phyloP scores from a whole-genome alignment of 257 asterid genomes.

The Henckelia pumila region DNA sequence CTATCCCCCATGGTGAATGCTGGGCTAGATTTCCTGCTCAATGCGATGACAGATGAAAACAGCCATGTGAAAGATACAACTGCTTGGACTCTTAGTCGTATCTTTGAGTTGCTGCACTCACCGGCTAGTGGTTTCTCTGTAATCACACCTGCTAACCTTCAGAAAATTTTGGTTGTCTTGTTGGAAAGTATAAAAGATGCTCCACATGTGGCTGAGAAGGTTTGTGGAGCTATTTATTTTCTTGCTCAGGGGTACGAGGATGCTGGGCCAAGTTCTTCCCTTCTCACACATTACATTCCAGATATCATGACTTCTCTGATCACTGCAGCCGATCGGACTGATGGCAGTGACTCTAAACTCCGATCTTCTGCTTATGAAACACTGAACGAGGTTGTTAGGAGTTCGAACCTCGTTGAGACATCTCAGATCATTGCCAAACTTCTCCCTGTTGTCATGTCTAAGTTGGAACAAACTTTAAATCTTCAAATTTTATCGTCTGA shows the following conservation, averaged over 20 bases:
- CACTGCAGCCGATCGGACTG: slow-evolving; percentile 66
- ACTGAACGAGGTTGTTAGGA: slow-evolving; percentile 70
- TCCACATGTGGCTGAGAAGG: slow-evolving; percentile 79
- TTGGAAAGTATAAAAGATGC: slow-evolving; percentile 64
- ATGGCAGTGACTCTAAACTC: slow-evolving; percentile 65
- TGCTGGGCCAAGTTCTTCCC: slow-evolving; percentile 62
- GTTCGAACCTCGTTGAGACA: slow-evolving; percentile 65
- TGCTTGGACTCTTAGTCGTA: slow-evolving; percentile 94
- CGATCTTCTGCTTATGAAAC: slow-evolving; percentile 73
- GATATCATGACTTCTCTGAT: slow-evolving; percentile 56
- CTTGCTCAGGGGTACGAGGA: slow-evolving; percentile 88
- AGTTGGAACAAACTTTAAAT: slow-evolving; percentile 56
- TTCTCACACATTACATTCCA: slow-evolving; percentile 62
- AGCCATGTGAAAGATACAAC: slow-evolving; percentile 83
- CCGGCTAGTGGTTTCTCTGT: slow-evolving; percentile 67
- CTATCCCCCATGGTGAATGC: slow-evolving; percentile 75
- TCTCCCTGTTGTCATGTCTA: slow-evolving; percentile 68
- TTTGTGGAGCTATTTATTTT: slow-evolving; percentile 80
- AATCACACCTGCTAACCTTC: slow-evolving; percentile 62
- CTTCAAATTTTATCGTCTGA: slow-evolving; percentile 63
- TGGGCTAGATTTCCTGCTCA: slow-evolving; percentile 68
- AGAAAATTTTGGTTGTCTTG: slow-evolving; percentile 48
- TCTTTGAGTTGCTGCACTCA: slow-evolving; percentile 71
- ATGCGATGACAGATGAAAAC: slow-evolving; percentile 69
- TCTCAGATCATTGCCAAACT: slow-evolving; percentile 56